These are phyloP conservation scores for Diaporthe sp. DNA, from an alignment of 2,329 filamentous ascomycete genomes.

Conservation along the genomic window DNA sequence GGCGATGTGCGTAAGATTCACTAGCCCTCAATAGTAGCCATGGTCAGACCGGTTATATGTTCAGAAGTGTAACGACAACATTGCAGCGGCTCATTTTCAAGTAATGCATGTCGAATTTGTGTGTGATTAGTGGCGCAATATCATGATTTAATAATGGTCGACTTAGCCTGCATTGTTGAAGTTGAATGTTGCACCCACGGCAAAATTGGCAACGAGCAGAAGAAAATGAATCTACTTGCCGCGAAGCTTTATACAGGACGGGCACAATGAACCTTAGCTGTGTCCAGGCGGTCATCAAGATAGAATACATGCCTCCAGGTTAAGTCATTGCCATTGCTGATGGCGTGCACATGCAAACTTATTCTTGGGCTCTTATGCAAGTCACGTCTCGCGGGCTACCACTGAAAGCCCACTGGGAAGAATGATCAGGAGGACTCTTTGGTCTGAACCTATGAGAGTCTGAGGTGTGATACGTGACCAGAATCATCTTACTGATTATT, in stretches of 20 bases:
- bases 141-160: not conserved
- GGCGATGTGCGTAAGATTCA: not conserved
- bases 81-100: not conserved
- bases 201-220: not conserved
- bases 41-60: no score
- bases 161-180: not conserved
- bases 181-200: no score
- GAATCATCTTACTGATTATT: not conserved
- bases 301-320: no score
- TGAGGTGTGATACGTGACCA: not conserved
- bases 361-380: not conserved
- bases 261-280: no score
- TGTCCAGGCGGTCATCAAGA: no score
- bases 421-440: not conserved
- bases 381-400: not conserved
- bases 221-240: not conserved
- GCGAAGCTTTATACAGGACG: no score
- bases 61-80: no score
- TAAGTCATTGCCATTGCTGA: no score
- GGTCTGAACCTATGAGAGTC: not conserved
- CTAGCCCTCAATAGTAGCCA: not conserved
- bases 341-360: not conserved
- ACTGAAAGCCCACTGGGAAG: not conserved
- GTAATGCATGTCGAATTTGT: not conserved
- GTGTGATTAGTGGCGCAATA: not conserved